Evolutionary conservation across 73 alveolate genomes (phyloP), one percentile per base, ranked within the genome.

Genomic region (Stentor coeruleus): DNA sequence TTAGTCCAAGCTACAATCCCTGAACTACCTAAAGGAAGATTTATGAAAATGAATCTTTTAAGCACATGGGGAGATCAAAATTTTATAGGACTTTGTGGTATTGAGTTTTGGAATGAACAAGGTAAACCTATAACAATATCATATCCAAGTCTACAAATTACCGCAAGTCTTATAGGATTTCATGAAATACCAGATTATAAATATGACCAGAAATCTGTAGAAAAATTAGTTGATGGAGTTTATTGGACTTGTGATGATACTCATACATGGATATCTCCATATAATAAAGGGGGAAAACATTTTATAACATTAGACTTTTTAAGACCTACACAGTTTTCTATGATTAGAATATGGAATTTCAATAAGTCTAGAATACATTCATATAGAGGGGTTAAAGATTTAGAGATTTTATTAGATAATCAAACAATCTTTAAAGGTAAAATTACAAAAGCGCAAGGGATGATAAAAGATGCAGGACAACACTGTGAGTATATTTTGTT

Each of bases 11-110:
- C 28, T 20, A 49, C 66, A 49, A 49, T 49, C 6, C 6, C 6
- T 11, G 66, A 49, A 20, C 66, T 49, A 49, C 6, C 6, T 11
- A 49, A 73, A 37, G 98, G 93, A 2, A 77, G 86, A 33, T 59
- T 35, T 26, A 80, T 93, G 3, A 81, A 74, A 14, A 49, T 93
- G 28, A 85, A 89, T 41, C 86, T 93, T 33, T 82, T 80, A 30
- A 59, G 91, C n/a, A 93, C 96, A 15, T 93, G 98, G 98, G 98
- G 98, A 31, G 98, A 93, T 76, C 74, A 58, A 83, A 66, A 89
- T 58, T 93, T 91, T 84, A 94, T 93, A 0, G 98, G 98, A 0
- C 80, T 93, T 6, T 59, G 87, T 57, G 98, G 97, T 11, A 85
- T 93, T 0, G 98, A 93, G 59, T 76, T 93, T 15, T 93, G 92